These are phyloP conservation scores for Yamadazyma aaseri DNA, from an alignment of 1,139 yeast genomes.

Conservation along the genomic window DNA sequence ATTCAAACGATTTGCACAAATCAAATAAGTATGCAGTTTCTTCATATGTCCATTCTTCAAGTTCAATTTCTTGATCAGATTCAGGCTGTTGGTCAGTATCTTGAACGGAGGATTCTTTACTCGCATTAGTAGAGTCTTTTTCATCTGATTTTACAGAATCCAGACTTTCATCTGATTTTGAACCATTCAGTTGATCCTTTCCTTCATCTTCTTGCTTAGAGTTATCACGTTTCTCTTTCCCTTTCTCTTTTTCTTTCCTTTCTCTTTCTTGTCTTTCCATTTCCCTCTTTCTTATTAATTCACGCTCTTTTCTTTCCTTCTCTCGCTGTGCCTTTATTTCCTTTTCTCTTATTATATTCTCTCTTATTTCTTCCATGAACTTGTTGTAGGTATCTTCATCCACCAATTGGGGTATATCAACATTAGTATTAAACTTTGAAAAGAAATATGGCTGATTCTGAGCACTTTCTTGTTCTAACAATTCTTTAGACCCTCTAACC, in stretches of 20 bases:
- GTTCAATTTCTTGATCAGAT: slow-evolving; percentile 3
- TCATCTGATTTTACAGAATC: neutral
- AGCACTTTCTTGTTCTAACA: slow-evolving; percentile 29
- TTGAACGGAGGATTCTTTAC: neutral
- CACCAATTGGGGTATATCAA: slow-evolving; percentile 69
- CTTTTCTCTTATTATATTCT: slow-evolving; percentile 17
- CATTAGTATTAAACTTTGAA: slow-evolving; percentile 69
- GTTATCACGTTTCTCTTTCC: slow-evolving; percentile 2
- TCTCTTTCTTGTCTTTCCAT: slow-evolving; percentile 10
- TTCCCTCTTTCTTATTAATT: slow-evolving; percentile 12
- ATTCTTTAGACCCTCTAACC: slow-evolving; percentile 74
- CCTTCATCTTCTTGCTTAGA: neutral
- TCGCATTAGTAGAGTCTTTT: neutral
- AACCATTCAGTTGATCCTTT: neutral
- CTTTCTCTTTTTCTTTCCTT: slow-evolving; percentile 9
- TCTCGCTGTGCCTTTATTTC: slow-evolving; percentile 17
- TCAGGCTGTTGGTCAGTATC: slow-evolving; percentile 5
- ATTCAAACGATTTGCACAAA: slow-evolving; percentile 68
- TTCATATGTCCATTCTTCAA: slow-evolving; percentile 61
- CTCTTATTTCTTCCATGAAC: slow-evolving; percentile 40
- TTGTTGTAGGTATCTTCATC: slow-evolving; percentile 61
- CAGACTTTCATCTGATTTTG: neutral
- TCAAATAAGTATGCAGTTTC: slow-evolving; percentile 79
- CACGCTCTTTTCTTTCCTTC: slow-evolving; percentile 15
- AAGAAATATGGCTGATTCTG: slow-evolving; percentile 60